phyloP scores from a whole-genome alignment of 208 protist genomes.

The Crithidia acanthocephali region DNA sequence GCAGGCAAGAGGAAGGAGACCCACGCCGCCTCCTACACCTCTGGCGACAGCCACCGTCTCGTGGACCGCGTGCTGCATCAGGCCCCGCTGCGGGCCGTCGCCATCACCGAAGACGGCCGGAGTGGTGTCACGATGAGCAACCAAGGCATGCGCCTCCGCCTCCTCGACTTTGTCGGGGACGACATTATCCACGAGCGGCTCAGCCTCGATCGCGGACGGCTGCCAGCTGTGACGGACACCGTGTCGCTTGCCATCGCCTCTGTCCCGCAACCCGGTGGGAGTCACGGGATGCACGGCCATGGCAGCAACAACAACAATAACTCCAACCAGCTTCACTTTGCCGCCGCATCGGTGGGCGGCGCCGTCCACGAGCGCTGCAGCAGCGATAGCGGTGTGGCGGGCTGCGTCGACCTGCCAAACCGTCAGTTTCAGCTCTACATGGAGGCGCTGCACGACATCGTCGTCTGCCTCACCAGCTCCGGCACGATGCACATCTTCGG shows the following conservation, averaged over 20 bases:
- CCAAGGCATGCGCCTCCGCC: constrained; percentile 53
- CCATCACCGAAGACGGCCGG: constrained; percentile 59
- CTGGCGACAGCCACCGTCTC: constrained; percentile 25
- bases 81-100: constrained; percentile 54
- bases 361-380: constrained; percentile 18
- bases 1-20: neutral
- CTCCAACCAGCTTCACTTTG: neutral
- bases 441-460: constrained; percentile 37
- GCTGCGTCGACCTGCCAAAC: constrained; percentile 5
- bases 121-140: constrained; percentile 67
- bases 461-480: constrained; percentile 47
- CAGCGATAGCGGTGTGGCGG: constrained; percentile 9
- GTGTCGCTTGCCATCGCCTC: constrained; percentile 41
- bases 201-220: constrained; percentile 45
- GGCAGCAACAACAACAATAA: neutral
- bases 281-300: neutral
- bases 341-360: neutral
- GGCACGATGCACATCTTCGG: constrained; percentile 58
- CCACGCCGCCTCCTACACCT: neutral
- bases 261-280: constrained; percentile 15
- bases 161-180: constrained; percentile 55
- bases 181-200: constrained; percentile 33
- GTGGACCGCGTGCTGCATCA: constrained; percentile 38
- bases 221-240: constrained; percentile 35
- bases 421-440: constrained; percentile 32